A percentile compares a stretch with the other conserved stretches of the same genome.
Evolutionary conservation across 2,329 filamentous ascomycete genomes (phyloP).

Genomic region (Rutstroemia sp.): DNA sequence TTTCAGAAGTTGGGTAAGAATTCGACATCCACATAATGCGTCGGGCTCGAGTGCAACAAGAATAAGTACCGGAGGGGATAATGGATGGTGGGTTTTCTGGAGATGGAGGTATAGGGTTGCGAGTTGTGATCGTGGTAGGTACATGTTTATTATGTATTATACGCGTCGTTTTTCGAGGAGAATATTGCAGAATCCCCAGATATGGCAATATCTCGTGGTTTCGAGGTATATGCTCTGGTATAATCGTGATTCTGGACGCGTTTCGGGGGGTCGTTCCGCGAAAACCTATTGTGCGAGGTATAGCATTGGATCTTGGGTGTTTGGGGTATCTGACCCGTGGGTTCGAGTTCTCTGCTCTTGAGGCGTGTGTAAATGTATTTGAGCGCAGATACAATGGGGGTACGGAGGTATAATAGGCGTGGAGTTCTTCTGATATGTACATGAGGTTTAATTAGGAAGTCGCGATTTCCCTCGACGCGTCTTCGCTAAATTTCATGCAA

Average conservation of each 20-base stretch:
- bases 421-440: neutral
- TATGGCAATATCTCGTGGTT: too few relatives aligned
- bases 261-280: neutral
- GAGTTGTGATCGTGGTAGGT: slow-evolving; percentile 84
- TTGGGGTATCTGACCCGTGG: neutral
- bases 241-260: neutral
- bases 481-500: slow-evolving; percentile 8
- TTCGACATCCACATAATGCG: slow-evolving; percentile 89
- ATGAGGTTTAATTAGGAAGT: slow-evolving; percentile 2
- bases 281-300: neutral
- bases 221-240: too few relatives aligned
- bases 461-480: slow-evolving; percentile 3
- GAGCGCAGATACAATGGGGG: neutral
- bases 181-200: neutral
- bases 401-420: neutral
- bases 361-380: neutral
- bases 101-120: slow-evolving; percentile 89
- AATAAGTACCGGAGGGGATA: slow-evolving; percentile 83
- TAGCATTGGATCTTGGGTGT: neutral
- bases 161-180: slow-evolving; percentile 14
- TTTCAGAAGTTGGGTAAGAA: slow-evolving; percentile 87
- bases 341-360: neutral
- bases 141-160: slow-evolving; percentile 51
- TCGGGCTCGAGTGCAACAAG: slow-evolving; percentile 93
- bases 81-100: slow-evolving; percentile 76